Conservation (phyloP, 1,284 basidiomycete species). For the Chondrostereum purpureum region DNA sequence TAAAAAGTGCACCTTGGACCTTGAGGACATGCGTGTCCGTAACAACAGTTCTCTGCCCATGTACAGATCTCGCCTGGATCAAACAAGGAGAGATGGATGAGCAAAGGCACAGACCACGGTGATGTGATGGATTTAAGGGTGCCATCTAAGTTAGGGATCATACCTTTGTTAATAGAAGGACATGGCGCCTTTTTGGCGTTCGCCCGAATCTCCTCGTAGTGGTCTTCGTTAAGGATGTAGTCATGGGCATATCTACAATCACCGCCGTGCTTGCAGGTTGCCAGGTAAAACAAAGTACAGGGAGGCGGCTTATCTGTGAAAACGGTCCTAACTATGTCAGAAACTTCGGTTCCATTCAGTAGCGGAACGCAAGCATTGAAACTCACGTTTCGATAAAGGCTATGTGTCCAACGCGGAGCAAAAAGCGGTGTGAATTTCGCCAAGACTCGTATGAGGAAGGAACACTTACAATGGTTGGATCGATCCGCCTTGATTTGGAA, state of each 20-base stretch:
- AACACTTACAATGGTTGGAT: slow-evolving; percentile 45
- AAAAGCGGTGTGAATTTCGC: slow-evolving; percentile 12
- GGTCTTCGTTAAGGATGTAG: slow-evolving; percentile 27
- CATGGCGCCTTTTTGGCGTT: slow-evolving; percentile 38
- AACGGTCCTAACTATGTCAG: background rate
- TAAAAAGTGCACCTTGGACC: slow-evolving; percentile 43
- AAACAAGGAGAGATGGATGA: slow-evolving; percentile 4
- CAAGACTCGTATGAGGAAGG: slow-evolving; percentile 12
- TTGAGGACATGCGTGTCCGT: slow-evolving; percentile 52
- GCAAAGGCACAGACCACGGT: background rate
- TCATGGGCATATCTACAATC: slow-evolving; percentile 28
- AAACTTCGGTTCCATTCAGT: background rate
- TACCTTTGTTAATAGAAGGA: slow-evolving; percentile 26
- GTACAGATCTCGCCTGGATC: slow-evolving; percentile 42
- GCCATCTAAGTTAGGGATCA: background rate
- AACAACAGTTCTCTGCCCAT: slow-evolving; percentile 54
- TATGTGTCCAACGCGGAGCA: background rate
- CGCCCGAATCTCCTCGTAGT: slow-evolving; percentile 26
- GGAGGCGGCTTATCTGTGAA: slow-evolving; percentile 17
- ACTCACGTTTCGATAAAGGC: slow-evolving; percentile 2
- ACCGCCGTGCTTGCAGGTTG: slow-evolving; percentile 21
- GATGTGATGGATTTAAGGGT: slow-evolving; percentile 25
- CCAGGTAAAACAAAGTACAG: slow-evolving; percentile 37
- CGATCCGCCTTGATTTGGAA: slow-evolving; percentile 33
- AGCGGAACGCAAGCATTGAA: background rate